A percentile compares a stretch with the other conserved stretches of the same genome.
phyloP scores from a whole-genome alignment of 2,329 filamentous ascomycete species.

The Bipolaris victoriae region DNA sequence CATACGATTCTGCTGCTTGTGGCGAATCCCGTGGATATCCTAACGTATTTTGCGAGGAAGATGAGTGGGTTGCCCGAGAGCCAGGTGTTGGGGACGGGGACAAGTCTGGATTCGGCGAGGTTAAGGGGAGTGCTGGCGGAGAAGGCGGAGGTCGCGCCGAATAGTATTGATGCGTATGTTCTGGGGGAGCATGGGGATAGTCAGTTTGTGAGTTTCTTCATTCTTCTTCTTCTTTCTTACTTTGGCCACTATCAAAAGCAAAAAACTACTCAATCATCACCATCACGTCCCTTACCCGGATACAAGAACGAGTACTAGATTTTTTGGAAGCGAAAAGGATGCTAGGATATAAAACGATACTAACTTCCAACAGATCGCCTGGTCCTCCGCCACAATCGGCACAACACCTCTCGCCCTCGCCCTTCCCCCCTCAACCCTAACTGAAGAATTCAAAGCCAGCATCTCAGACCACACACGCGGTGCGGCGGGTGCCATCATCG shows the following conservation, averaged over 20 bases:
- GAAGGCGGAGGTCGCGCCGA: slow-evolving; percentile 48
- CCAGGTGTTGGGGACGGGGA: slow-evolving; percentile 62
- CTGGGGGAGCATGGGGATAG: slow-evolving; percentile 58
- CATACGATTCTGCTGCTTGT: slow-evolving; percentile 60
- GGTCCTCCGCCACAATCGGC: slow-evolving; percentile 54
- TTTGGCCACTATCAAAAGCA: background rate
- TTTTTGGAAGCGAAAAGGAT: no score
- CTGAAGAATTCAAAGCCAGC: slow-evolving; percentile 35
- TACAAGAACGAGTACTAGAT: no score
- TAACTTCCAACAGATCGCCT: slow-evolving; percentile 45
- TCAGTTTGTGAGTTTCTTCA: slow-evolving; percentile 48
- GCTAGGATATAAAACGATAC: background rate
- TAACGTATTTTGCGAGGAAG: slow-evolving; percentile 58
- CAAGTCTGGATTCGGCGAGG: slow-evolving; percentile 60
- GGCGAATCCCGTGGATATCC: slow-evolving; percentile 62
- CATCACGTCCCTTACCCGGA: no score
- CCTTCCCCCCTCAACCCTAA: slow-evolving; percentile 34
- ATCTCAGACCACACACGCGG: slow-evolving; percentile 55
- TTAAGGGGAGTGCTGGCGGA: slow-evolving; percentile 54
- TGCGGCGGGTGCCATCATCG: slow-evolving; percentile 57
- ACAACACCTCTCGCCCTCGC: slow-evolving; percentile 50
- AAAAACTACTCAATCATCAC: background rate
- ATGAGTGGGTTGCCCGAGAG: slow-evolving; percentile 55
- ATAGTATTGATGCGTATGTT: slow-evolving; percentile 53
- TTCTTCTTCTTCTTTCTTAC: background rate